Conservation (phyloP, 108 stramenopile species). For the Pseudonitzschia multistriata region DNA sequence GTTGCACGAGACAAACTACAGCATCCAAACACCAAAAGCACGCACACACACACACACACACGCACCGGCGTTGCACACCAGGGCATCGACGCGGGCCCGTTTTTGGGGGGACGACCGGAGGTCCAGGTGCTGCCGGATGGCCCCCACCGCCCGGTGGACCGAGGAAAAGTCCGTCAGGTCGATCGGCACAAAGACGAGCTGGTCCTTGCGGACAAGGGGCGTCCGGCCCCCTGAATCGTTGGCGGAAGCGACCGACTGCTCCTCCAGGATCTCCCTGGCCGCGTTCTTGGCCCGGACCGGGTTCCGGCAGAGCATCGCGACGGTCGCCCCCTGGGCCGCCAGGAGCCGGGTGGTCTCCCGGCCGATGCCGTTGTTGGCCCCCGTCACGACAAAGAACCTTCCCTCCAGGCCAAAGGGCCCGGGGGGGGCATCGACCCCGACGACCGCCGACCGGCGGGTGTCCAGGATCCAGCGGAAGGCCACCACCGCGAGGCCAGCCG, state of each 20-base stretch:
- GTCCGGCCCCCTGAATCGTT: background rate
- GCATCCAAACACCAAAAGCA: no score
- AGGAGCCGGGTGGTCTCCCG: conserved; percentile 78
- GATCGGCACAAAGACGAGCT: conserved; percentile 45
- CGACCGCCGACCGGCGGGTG: conserved; percentile 26
- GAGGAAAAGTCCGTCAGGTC: conserved; percentile 62
- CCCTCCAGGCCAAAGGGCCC: background rate
- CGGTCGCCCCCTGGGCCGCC: conserved; percentile 59
- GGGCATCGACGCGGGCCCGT: conserved; percentile 42
- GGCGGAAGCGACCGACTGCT: background rate
- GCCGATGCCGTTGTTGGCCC: conserved; percentile 83
- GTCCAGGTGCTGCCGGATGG: conserved; percentile 18
- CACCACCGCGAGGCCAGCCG: background rate
- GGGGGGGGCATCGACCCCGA: conserved; percentile 6
- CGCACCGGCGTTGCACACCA: conserved; percentile 84
- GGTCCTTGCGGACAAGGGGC: background rate
- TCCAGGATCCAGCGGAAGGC: background rate
- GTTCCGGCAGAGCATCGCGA: conserved; percentile 71
- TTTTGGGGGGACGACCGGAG: background rate
- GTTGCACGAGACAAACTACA: no score
- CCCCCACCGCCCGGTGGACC: conserved; percentile 43
- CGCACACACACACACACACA: background rate
- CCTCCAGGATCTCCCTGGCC: conserved; percentile 37
- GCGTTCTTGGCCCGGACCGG: conserved; percentile 49
- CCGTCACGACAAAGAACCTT: conserved; percentile 68